phyloP scores from a whole-genome alignment of 148 eudicot genomes.

The Suaeda aralocaspica region DNA sequence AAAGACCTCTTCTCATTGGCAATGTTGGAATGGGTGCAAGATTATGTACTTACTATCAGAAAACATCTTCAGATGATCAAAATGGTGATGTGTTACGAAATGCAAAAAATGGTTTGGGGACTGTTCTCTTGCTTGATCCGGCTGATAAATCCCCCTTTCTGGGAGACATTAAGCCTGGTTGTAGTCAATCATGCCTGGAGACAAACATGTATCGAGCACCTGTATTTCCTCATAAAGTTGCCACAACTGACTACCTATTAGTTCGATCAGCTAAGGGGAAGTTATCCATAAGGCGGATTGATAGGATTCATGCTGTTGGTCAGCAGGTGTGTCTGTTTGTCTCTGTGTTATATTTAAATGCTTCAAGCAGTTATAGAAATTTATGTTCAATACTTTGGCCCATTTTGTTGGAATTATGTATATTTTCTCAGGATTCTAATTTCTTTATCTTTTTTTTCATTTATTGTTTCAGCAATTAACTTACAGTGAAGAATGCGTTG shows the following conservation, averaged over 20 bases:
- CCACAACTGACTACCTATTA: conserved; percentile 86
- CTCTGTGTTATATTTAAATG: not conserved
- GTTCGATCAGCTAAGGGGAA: conserved; percentile 96
- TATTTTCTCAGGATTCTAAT: not conserved
- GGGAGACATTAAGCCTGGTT: conserved; percentile 89
- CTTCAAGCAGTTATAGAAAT: not conserved
- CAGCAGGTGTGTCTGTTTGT: conserved; percentile 58
- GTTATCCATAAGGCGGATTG: conserved; percentile 87
- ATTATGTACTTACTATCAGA: conserved; percentile 91
- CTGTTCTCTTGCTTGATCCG: conserved; percentile 77
- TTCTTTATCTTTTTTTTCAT: not conserved
- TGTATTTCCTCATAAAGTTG: conserved; percentile 73
- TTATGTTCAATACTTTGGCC: not conserved
- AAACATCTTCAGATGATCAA: conserved; percentile 77
- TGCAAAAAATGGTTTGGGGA: conserved; percentile 60
- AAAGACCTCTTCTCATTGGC: conserved; percentile 90
- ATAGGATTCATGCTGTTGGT: conserved; percentile 87
- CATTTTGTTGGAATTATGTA: not conserved
- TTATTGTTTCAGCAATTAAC: not conserved
- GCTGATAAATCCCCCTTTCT: conserved; percentile 98
- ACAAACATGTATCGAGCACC: conserved; percentile 97
- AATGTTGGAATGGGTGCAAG: conserved; percentile 98
- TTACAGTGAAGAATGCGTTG: not conserved
- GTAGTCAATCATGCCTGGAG: conserved; percentile 81
- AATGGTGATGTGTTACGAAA: conserved; percentile 57